phyloP scores from a whole-genome alignment of 768 basidiomycete species.

The Xanthoconium stramineum region DNA sequence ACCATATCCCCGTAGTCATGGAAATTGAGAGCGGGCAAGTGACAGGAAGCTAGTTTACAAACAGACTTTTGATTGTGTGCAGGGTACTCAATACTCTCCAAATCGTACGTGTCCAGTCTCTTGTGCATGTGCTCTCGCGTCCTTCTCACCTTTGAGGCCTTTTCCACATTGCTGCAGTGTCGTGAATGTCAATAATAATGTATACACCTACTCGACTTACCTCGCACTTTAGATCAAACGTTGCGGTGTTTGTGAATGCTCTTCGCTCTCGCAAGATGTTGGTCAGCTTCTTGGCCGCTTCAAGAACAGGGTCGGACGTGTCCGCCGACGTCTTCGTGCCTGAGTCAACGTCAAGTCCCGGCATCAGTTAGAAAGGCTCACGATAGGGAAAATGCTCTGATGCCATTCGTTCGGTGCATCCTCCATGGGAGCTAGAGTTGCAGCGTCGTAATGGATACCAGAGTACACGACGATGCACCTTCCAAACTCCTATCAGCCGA shows the following conservation, averaged over 20 bases:
- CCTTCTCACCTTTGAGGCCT: slow-evolving; percentile 92
- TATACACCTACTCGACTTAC: slow-evolving; percentile 36
- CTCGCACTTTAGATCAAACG: slow-evolving; percentile 88
- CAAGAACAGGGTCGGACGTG: slow-evolving; percentile 52
- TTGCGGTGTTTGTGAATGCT: slow-evolving; percentile 88
- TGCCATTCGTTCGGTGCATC: slow-evolving; percentile 86
- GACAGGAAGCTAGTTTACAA: slow-evolving; percentile 7
- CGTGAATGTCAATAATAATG: slow-evolving; percentile 4
- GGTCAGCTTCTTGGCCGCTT: slow-evolving; percentile 70
- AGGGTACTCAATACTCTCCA: slow-evolving; percentile 67
- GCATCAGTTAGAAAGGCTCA: slow-evolving; percentile 24
- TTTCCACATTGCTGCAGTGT: slow-evolving; percentile 64
- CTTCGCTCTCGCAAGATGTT: slow-evolving; percentile 68
- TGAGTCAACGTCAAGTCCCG: slow-evolving; percentile 23
- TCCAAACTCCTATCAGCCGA: slow-evolving; percentile 13
- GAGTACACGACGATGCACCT: slow-evolving; percentile 85
- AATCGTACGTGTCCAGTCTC: slow-evolving; percentile 83
- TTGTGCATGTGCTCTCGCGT: slow-evolving; percentile 82
- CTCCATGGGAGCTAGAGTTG: slow-evolving; percentile 72
- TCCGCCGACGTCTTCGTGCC: slow-evolving; percentile 26
- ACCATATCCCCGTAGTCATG: slow-evolving; percentile 78
- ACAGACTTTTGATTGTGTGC: neutral
- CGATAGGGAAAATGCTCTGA: slow-evolving; percentile 75
- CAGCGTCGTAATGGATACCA: slow-evolving; percentile 95
- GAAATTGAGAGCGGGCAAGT: slow-evolving; percentile 57